Percentiles rank a stretch among this genome's conserved stretches.
Conservation (phyloP, 2,329 filamentous ascomycete genomes). For the Sodiomyces alkalinus region DNA sequence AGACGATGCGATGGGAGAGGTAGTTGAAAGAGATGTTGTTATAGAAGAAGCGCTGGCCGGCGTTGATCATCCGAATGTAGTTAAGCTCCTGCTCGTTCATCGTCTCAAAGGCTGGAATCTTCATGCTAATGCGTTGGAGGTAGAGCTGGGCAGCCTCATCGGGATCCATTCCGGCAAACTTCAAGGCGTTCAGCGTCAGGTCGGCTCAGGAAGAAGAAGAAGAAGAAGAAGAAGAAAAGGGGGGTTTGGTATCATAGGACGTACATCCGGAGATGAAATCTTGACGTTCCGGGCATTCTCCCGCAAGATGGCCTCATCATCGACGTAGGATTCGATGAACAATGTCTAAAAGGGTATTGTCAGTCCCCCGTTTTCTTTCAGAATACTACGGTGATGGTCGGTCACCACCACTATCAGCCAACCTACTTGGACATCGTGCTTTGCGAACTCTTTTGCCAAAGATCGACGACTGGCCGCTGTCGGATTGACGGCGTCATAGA, state of each 20-base stretch:
- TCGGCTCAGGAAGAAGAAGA: background rate
- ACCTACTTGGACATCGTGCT: slow-evolving; percentile 87
- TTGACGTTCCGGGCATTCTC: slow-evolving; percentile 97
- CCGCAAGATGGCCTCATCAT: slow-evolving; percentile 82
- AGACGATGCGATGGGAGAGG: slow-evolving; percentile 90
- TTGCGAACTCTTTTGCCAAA: slow-evolving; percentile 91
- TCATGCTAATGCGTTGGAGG: slow-evolving; percentile 72
- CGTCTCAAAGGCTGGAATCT: slow-evolving; percentile 91
- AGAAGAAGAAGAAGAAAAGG: too few species aligned
- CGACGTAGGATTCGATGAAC: slow-evolving; percentile 92
- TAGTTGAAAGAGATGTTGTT: slow-evolving; percentile 98
- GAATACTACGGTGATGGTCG: too few species aligned
- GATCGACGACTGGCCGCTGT: slow-evolving; percentile 67
- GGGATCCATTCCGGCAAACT: slow-evolving; percentile 84
- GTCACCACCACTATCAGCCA: slow-evolving; percentile 6
- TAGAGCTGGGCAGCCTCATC: slow-evolving; percentile 90
- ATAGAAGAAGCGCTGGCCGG: slow-evolving; percentile 80
- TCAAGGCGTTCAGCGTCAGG: slow-evolving; percentile 8
- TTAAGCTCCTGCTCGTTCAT: slow-evolving; percentile 92
- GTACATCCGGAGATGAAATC: slow-evolving; percentile 87
- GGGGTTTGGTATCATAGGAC: slow-evolving; percentile 15
- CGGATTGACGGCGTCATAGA: slow-evolving; percentile 96
- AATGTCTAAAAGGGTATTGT: slow-evolving; percentile 47
- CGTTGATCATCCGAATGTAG: slow-evolving; percentile 99
- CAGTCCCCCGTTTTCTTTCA: slow-evolving; percentile 1